Percentiles rank a stretch among this genome's conserved stretches.
Evolutionary conservation across 1,284 basidiomycete species (phyloP).

Genomic region (Trametes versicolor): DNA sequence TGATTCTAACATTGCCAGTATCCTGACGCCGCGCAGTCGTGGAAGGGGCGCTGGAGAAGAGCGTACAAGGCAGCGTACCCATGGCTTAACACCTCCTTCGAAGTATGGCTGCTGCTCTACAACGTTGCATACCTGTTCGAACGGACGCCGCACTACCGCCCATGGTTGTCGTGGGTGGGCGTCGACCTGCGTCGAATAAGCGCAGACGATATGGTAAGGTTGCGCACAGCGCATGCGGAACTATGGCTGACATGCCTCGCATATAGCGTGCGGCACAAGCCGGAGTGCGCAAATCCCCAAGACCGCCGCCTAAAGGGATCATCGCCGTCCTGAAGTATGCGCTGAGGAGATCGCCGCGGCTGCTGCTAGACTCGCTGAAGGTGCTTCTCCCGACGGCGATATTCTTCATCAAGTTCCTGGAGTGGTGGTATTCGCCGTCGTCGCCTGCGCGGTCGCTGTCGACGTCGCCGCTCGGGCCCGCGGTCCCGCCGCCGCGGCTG

Average conservation of each 20-base stretch:
- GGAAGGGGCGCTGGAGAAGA: constrained; percentile 60
- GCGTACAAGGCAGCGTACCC: constrained; percentile 83
- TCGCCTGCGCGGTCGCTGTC: constrained; percentile 83
- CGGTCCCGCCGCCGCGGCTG: constrained; percentile 79
- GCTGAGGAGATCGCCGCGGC: constrained; percentile 63
- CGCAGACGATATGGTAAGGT: constrained; percentile 76
- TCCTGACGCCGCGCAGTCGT: constrained; percentile 45
- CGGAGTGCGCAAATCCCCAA: constrained; percentile 21
- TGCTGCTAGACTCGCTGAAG: constrained; percentile 80
- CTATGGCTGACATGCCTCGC: constrained; percentile 12
- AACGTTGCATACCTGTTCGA: constrained; percentile 95
- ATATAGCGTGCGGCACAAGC: constrained; percentile 44
- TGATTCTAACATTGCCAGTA: background rate
- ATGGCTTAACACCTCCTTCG: constrained; percentile 80
- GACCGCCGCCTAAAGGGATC: constrained; percentile 46
- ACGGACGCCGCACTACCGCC: constrained; percentile 87
- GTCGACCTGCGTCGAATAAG: constrained; percentile 84
- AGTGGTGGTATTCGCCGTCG: constrained; percentile 99
- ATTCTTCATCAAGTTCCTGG: constrained; percentile 96
- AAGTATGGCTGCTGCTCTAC: constrained; percentile 84
- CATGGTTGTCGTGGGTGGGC: constrained; percentile 89
- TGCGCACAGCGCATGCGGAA: background rate
- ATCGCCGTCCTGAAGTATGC: constrained; percentile 55
- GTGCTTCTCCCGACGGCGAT: constrained; percentile 92
- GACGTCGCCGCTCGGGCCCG: constrained; percentile 67